Evolutionary conservation across 495 filamentous ascomycete genomes (phyloP).

Genomic region (Podospora pseudoanserina): DNA sequence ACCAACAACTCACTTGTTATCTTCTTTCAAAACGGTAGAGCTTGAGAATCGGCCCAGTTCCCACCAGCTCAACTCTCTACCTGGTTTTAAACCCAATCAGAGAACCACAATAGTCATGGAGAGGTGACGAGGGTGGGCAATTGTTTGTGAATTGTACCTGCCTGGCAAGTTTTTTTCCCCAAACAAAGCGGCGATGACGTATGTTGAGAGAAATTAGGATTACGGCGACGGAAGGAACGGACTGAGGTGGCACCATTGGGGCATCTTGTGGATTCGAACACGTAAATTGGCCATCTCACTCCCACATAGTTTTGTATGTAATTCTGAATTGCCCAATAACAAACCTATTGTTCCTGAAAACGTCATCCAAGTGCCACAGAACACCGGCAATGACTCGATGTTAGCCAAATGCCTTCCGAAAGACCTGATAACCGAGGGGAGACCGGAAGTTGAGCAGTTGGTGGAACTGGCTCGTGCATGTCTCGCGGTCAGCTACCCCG

Average conservation of each 20-base stretch:
- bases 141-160: not conserved
- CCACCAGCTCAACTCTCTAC: too few species aligned
- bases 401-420: not conserved
- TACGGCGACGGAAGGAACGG: not conserved
- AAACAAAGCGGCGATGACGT: not conserved
- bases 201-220: not conserved
- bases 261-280: too few species aligned
- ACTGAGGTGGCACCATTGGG: not conserved
- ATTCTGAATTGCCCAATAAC: not conserved
- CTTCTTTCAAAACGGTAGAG: too few species aligned
- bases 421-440: not conserved
- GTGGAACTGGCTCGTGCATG: not conserved
- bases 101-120: too few species aligned
- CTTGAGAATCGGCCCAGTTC: too few species aligned
- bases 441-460: not conserved
- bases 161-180: not conserved
- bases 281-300: too few species aligned
- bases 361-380: not conserved
- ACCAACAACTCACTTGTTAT: too few species aligned
- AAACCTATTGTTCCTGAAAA: not conserved
- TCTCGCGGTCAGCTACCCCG: not conserved
- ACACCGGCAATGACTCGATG: not conserved
- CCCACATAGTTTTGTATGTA: too few species aligned
- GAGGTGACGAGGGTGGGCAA: too few species aligned
- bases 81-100: too few species aligned